A percentile compares a stretch with the other conserved stretches of the same genome.
phyloP scores from a whole-genome alignment of 257 asterid genomes.

The Gynochthodes officinalis region DNA sequence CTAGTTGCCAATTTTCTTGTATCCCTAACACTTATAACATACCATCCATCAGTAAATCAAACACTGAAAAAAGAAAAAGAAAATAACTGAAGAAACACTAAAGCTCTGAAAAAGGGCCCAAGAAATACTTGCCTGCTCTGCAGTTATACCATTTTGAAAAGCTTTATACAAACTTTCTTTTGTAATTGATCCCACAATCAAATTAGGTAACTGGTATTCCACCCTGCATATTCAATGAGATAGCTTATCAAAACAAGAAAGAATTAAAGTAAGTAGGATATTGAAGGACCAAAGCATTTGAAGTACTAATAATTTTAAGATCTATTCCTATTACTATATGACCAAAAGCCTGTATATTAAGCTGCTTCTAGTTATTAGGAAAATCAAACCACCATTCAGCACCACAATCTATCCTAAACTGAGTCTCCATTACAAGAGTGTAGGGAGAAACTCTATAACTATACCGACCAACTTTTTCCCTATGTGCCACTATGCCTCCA shows the following conservation, averaged over 20 bases:
- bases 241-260: slow-evolving; percentile 3
- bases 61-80: neutral
- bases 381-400: neutral
- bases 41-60: neutral
- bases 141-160: slow-evolving; percentile 75
- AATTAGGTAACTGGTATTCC: slow-evolving; percentile 97
- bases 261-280: neutral
- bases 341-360: neutral
- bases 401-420: neutral
- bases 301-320: neutral
- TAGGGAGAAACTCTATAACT: neutral
- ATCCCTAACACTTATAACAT: neutral
- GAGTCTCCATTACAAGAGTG: neutral
- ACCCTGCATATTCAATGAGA: slow-evolving; percentile 55
- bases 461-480: neutral
- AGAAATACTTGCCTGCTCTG: slow-evolving; percentile 67
- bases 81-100: neutral
- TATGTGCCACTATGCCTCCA: neutral
- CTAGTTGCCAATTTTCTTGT: neutral
- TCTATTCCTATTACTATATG: neutral
- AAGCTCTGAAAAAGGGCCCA: slow-evolving; percentile 4
- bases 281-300: neutral
- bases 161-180: slow-evolving; percentile 96
- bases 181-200: slow-evolving; percentile 84
- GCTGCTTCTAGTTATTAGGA: neutral